Evolutionary conservation across 495 filamentous ascomycete genomes (phyloP).

Genomic region (Penicillium cosmopolitanum): DNA sequence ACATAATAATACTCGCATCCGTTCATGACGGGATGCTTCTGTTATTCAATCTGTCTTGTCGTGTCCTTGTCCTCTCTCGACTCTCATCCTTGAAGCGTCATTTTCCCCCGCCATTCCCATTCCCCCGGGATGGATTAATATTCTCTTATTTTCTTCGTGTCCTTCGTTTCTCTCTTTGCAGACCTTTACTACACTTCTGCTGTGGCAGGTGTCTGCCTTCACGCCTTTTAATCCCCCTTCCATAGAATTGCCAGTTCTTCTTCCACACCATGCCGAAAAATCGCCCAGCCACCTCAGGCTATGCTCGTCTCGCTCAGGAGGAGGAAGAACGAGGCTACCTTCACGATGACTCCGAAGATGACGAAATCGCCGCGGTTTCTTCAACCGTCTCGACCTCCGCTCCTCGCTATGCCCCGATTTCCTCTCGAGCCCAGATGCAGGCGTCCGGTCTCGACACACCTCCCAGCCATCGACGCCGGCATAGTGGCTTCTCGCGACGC

Average conservation of each 20-base stretch:
- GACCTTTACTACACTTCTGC: slow-evolving; percentile 16
- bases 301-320: slow-evolving; percentile 88
- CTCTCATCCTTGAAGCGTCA: slow-evolving; percentile 10
- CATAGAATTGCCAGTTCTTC: slow-evolving; percentile 17
- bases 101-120: slow-evolving; percentile 1
- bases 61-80: background rate
- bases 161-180: slow-evolving; percentile 17
- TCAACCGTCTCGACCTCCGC: slow-evolving; percentile 63
- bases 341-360: slow-evolving; percentile 74
- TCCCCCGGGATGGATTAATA: slow-evolving; percentile 30
- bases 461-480: slow-evolving; percentile 48
- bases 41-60: slow-evolving; percentile 15
- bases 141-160: slow-evolving; percentile 13
- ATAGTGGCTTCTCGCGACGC: slow-evolving; percentile 53
- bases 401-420: slow-evolving; percentile 72
- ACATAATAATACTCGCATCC: slow-evolving; percentile 25
- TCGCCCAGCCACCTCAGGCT: slow-evolving; percentile 81
- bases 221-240: slow-evolving; percentile 16
- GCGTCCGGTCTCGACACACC: slow-evolving; percentile 44
- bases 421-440: slow-evolving; percentile 54
- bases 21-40: slow-evolving; percentile 29
- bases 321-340: slow-evolving; percentile 65
- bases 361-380: slow-evolving; percentile 58
- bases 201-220: slow-evolving; percentile 4
- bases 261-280: slow-evolving; percentile 53